These are phyloP conservation scores for Heterobasidion annosum DNA, from an alignment of 1,284 basidiomycete species.

Conservation along the genomic window DNA sequence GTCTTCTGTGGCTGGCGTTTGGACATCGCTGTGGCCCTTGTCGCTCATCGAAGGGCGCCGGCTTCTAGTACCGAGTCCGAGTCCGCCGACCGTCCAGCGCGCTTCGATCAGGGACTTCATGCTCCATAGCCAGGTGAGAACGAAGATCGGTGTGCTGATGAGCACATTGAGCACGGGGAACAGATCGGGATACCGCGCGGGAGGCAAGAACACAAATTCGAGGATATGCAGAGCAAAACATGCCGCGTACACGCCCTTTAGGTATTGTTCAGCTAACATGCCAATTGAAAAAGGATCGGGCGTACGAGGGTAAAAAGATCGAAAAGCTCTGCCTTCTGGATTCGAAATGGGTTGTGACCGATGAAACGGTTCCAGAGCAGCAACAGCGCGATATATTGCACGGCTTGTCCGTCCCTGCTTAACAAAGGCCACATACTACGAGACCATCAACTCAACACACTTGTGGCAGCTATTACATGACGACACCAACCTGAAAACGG, in stretches of 20 bases:
- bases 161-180: slow-evolving; percentile 82
- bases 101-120: slow-evolving; percentile 63
- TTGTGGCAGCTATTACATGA: slow-evolving; percentile 1
- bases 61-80: slow-evolving; percentile 12
- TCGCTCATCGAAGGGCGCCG: neutral
- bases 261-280: neutral
- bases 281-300: slow-evolving; percentile 6
- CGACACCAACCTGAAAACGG: slow-evolving; percentile 68
- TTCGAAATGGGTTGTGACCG: slow-evolving; percentile 60
- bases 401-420: slow-evolving; percentile 67
- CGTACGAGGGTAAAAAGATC: slow-evolving; percentile 54
- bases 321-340: slow-evolving; percentile 34
- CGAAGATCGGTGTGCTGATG: slow-evolving; percentile 75
- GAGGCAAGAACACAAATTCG: slow-evolving; percentile 56
- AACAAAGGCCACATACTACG: slow-evolving; percentile 86
- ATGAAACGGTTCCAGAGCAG: slow-evolving; percentile 78
- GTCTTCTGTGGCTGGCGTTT: neutral
- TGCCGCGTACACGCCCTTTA: slow-evolving; percentile 50
- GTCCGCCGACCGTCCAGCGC: slow-evolving; percentile 48
- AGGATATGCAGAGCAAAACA: slow-evolving; percentile 52
- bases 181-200: slow-evolving; percentile 75
- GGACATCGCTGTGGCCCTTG: neutral
- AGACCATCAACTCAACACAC: neutral
- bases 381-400: slow-evolving; percentile 63
- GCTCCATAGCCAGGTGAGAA: slow-evolving; percentile 68